phyloP scores from a whole-genome alignment of 306 rosid genomes.

The Glycine tomentella region DNA sequence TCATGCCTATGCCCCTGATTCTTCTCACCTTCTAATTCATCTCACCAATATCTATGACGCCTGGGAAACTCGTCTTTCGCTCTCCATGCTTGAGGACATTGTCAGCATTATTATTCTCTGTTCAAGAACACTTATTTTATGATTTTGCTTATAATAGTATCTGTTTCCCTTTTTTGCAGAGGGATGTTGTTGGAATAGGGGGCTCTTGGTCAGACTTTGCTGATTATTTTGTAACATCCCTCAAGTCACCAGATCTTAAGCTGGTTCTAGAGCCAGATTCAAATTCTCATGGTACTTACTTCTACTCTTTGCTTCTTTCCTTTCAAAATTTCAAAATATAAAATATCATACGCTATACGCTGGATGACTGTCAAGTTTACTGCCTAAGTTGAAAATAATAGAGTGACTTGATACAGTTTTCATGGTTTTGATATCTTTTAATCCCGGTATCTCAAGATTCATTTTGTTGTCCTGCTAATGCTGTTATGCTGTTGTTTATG shows the following conservation, averaged over 20 bases:
- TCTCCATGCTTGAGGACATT: conserved; percentile 75
- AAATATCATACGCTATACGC: background rate
- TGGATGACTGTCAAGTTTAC: too few species aligned
- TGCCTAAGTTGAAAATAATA: too few species aligned
- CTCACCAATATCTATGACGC: conserved; percentile 70
- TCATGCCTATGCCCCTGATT: conserved; percentile 61
- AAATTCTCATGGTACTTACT: conserved; percentile 44
- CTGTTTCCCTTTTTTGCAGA: conserved; percentile 55
- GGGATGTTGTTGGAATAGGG: conserved; percentile 86
- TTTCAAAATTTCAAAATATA: conserved; percentile 23
- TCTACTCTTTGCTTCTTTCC: background rate
- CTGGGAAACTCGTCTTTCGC: conserved; percentile 76
- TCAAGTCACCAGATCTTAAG: conserved; percentile 75
- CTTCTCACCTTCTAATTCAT: conserved; percentile 62
- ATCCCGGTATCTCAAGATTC: too few species aligned
- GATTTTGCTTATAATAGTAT: background rate
- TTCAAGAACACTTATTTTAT: background rate
- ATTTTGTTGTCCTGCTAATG: too few species aligned
- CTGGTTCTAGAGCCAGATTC: conserved; percentile 64
- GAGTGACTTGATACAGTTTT: too few species aligned
- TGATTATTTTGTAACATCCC: conserved; percentile 68
- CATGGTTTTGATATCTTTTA: too few species aligned
- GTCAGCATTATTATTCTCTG: conserved; percentile 51
- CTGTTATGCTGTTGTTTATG: too few species aligned
- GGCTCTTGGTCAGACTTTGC: conserved; percentile 83